phyloP scores from a whole-genome alignment of 2,329 filamentous ascomycete genomes.

The Colletotrichum sidae region DNA sequence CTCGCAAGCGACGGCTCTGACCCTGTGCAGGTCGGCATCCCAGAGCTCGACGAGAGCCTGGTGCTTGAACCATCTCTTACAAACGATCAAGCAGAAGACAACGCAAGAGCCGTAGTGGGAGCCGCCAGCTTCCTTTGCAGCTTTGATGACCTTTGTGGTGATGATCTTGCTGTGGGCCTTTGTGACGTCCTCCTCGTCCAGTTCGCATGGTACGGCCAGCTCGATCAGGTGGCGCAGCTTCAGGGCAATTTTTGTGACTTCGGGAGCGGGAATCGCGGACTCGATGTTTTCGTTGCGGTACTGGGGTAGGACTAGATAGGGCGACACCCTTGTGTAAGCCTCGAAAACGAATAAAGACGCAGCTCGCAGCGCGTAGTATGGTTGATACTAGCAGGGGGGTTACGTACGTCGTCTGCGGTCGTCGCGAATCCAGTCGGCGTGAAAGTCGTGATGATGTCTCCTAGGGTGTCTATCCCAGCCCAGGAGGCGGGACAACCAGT shows the following conservation, averaged over 20 bases:
- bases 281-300: conserved; percentile 68
- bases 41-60: conserved; percentile 87
- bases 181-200: conserved; percentile 81
- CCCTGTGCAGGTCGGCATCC: conserved; percentile 86
- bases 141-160: conserved; percentile 80
- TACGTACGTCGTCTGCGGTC: conserved; percentile 58
- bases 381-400: too few relatives aligned
- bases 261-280: conserved; percentile 77
- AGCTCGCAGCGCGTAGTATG: background rate
- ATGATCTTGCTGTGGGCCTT: conserved; percentile 87
- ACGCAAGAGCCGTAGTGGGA: conserved; percentile 81
- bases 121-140: conserved; percentile 85
- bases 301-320: conserved; percentile 70
- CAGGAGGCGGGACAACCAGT: conserved; percentile 45
- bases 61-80: conserved; percentile 78
- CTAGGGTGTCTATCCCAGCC: conserved; percentile 49
- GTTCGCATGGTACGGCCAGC: conserved; percentile 88
- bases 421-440: conserved; percentile 52
- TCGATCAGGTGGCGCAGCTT: conserved; percentile 92
- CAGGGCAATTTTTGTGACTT: conserved; percentile 90
- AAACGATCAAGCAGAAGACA: conserved; percentile 83
- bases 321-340: conserved; percentile 26
- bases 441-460: conserved; percentile 45
- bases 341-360: background rate
- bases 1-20: conserved; percentile 86